A percentile compares a stretch with the other conserved stretches of the same genome.
Conservation (phyloP, 345 rosid species). For the Camelina laxa region DNA sequence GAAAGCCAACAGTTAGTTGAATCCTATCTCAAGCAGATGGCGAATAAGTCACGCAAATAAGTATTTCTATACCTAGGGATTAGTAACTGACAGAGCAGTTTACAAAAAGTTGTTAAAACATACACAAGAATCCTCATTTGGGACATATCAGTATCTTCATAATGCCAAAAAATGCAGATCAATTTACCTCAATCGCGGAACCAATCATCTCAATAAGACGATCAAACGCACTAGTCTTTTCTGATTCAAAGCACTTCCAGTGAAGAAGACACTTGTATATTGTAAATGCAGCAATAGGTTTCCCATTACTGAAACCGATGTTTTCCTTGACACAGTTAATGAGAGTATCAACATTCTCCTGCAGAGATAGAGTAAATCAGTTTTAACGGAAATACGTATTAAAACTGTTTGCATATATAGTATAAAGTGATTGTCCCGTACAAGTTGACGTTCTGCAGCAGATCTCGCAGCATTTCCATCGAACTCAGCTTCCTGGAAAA, state of each 20-base stretch:
- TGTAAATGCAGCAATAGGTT: conserved; percentile 94
- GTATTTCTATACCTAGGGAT: not conserved
- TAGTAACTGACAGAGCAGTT: not conserved
- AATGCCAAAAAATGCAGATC: conserved; percentile 23
- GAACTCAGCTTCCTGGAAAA: conserved; percentile 70
- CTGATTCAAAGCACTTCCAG: conserved; percentile 99
- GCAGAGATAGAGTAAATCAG: conserved; percentile 43
- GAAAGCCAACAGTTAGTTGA: not conserved
- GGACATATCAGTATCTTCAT: conserved; percentile 14
- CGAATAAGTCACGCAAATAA: not conserved
- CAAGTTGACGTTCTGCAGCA: conserved; percentile 84
- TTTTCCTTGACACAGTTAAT: conserved; percentile 71
- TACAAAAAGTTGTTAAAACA: conserved; percentile 6
- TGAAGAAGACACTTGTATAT: conserved; percentile 94
- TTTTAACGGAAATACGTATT: conserved; percentile 27
- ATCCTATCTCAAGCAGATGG: conserved; percentile 30
- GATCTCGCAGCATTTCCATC: conserved; percentile 76
- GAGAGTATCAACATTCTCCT: conserved; percentile 93
- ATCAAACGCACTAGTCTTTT: conserved; percentile 92
- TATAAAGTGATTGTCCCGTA: conserved; percentile 45
- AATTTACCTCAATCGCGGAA: conserved; percentile 88
- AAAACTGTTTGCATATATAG: conserved; percentile 19
- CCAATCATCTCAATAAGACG: conserved; percentile 99
- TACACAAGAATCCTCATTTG: not conserved
- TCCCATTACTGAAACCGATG: conserved; percentile 83